phyloP scores from a whole-genome alignment of 306 rosid genomes.

The Lathyrus tuberosus region DNA sequence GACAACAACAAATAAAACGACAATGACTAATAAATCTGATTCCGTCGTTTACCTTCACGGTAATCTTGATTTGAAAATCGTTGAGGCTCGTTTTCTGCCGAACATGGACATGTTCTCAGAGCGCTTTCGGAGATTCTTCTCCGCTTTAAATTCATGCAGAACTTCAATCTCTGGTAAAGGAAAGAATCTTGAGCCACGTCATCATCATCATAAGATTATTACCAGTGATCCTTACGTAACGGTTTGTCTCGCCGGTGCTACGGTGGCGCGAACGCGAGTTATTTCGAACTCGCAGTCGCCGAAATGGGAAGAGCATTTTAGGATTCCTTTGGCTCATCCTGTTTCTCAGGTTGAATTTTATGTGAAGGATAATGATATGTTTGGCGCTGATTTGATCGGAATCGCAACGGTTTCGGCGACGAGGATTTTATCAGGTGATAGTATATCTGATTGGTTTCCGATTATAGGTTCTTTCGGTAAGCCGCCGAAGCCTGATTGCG shows the following conservation, averaged over 20 bases:
- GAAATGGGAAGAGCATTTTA: slow-evolving; percentile 74
- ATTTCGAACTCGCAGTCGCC: slow-evolving; percentile 78
- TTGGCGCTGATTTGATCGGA: slow-evolving; percentile 92
- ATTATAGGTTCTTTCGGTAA: slow-evolving; percentile 66
- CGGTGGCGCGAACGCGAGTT: slow-evolving; percentile 90
- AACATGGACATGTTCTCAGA: slow-evolving; percentile 93
- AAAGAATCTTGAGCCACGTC: background rate
- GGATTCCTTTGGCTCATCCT: slow-evolving; percentile 85
- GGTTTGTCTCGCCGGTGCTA: slow-evolving; percentile 82
- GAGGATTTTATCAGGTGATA: slow-evolving; percentile 57
- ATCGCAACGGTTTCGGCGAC: slow-evolving; percentile 66
- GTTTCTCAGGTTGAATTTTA: slow-evolving; percentile 66
- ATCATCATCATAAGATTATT: slow-evolving; percentile 54
- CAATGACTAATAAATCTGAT: slow-evolving; percentile 42
- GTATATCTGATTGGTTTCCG: slow-evolving; percentile 74
- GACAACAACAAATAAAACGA: too few relatives aligned
- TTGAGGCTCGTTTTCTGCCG: slow-evolving; percentile 78
- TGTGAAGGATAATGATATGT: slow-evolving; percentile 87
- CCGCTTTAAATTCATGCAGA: slow-evolving; percentile 52
- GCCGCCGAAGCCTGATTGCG: slow-evolving; percentile 86
- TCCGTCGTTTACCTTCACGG: slow-evolving; percentile 75
- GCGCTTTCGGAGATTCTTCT: slow-evolving; percentile 63
- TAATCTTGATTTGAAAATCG: slow-evolving; percentile 67
- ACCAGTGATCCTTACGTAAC: slow-evolving; percentile 96
- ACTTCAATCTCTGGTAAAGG: slow-evolving; percentile 31